Percentiles rank a stretch among this genome's conserved stretches.
phyloP scores from a whole-genome alignment of 495 filamentous ascomycete species.

The Achaetomiella virescens region DNA sequence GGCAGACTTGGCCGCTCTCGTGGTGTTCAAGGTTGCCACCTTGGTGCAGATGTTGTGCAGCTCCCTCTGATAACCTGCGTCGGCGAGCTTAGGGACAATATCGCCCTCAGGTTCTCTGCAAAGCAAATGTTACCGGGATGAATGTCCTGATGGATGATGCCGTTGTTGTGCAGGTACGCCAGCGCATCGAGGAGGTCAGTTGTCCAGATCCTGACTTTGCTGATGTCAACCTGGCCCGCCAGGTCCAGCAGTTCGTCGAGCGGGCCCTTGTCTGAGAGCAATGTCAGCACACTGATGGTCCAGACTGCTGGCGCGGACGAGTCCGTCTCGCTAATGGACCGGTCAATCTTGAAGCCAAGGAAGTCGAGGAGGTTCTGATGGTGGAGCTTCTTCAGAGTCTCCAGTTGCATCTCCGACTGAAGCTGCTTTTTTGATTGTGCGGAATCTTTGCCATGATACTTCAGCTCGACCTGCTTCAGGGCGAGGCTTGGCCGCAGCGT shows the following conservation, averaged over 20 bases:
- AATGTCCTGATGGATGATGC: conserved; percentile 72
- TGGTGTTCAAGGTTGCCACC: conserved; percentile 35
- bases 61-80: conserved; percentile 60
- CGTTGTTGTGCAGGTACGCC: conserved; percentile 76
- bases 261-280: conserved; percentile 74
- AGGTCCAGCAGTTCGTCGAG: conserved; percentile 75
- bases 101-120: conserved; percentile 52
- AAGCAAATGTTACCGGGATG: conserved; percentile 71
- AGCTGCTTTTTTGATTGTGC: conserved; percentile 58
- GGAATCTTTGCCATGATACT: conserved; percentile 49
- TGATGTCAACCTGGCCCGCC: conserved; percentile 62
- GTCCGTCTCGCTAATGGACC: conserved; percentile 36
- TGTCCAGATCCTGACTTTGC: conserved; percentile 75
- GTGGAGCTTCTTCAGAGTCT: conserved; percentile 62
- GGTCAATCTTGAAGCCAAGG: conserved; percentile 71
- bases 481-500: conserved; percentile 55
- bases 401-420: conserved; percentile 61
- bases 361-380: conserved; percentile 75
- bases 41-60: conserved; percentile 53
- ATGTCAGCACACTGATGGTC: conserved; percentile 75
- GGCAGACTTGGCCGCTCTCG: conserved; percentile 61
- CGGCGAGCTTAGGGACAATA: conserved; percentile 58
- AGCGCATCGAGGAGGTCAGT: conserved; percentile 86
- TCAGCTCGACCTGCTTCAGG: conserved; percentile 61
- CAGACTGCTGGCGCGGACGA: conserved; percentile 44